These are phyloP conservation scores for Trametopsis cervina DNA, from an alignment of 768 basidiomycete genomes.

Conservation along the genomic window DNA sequence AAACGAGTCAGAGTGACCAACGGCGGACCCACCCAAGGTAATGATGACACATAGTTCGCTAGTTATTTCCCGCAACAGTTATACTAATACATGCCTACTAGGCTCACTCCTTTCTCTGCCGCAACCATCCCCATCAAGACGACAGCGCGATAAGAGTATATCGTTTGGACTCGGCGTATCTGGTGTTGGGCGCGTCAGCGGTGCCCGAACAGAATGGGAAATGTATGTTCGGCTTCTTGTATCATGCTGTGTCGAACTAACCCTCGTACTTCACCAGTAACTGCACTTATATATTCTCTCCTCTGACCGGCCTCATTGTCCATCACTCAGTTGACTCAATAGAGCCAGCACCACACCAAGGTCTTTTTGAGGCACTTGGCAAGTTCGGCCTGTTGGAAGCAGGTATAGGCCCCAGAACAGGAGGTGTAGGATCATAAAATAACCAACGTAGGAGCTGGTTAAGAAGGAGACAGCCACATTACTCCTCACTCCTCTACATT, in stretches of 20 bases:
- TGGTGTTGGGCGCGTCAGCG: slow-evolving; percentile 59
- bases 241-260: not conserved
- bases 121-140: too few relatives aligned
- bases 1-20: slow-evolving; percentile 39
- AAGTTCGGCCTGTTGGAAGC: slow-evolving; percentile 22
- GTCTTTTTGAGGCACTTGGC: slow-evolving; percentile 59
- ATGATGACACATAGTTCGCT: too few relatives aligned
- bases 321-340: slow-evolving; percentile 69
- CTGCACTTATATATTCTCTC: slow-evolving; percentile 72
- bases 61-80: too few relatives aligned
- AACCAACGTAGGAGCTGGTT: too few relatives aligned
- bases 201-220: slow-evolving; percentile 60
- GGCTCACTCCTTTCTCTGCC: too few relatives aligned
- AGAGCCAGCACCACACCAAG: slow-evolving; percentile 66
- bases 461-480: too few relatives aligned
- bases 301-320: slow-evolving; percentile 53
- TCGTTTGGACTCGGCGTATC: slow-evolving; percentile 47
- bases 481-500: too few relatives aligned
- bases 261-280: slow-evolving; percentile 33
- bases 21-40: too few relatives aligned
- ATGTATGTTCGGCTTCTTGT: slow-evolving; percentile 40
- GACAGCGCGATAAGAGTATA: slow-evolving; percentile 54
- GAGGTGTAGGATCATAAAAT: too few relatives aligned
- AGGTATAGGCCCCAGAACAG: too few relatives aligned
- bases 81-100: too few relatives aligned